Evolutionary conservation across 495 filamentous ascomycete species (phyloP), one percentile per base, ranked within the genome.

Genomic region (Darksidea phi): DNA sequence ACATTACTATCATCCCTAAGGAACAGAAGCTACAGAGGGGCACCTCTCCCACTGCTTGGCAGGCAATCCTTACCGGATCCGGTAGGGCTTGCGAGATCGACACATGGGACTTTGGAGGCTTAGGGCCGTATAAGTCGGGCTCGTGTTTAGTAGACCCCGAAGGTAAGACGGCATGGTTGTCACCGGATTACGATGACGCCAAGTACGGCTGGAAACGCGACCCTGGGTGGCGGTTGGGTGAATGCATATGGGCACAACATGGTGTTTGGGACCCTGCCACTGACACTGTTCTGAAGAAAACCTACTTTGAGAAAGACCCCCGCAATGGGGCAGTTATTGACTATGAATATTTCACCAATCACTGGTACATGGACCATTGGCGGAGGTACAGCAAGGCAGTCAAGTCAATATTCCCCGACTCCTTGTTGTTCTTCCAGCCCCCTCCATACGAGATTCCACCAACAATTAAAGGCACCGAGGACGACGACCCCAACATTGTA

Each of bases 191-290:
- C 70, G 87, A 96, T 69, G 95, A 97, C 54, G 83, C 82, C 2
- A 81, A 84, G 59, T 98, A 98, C 70, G 91, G 90, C 37, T 98
- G 90, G 86, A 89, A 86, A 64, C 82, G 94, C 63, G 91, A 94
- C 68, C 82, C 88, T 12, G 84, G 77, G 8, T 98, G 94, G 94
- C 94, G 87, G 67, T 74, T 98, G 10, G 95, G 93, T 15, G 85
- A 95, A 73, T 97, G 94, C 70, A 63, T 97, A 26, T 98, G 94
- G 94, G 94, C 95, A 12, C 94, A 97, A 64, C 91, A 97, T 74
- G 92, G 91, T 4, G 84, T 97, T 0, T 98, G 94, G 94, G 91
- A 97, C 70, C 88, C 88, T 7, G 78, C 79, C 0, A 86, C 79
- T 6, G 90, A 96, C 70, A 83, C 81, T 13, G 76, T 98, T 1